Conservation (phyloP, 2,329 filamentous ascomycete species). For the Ceratocystis colombiana region DNA sequence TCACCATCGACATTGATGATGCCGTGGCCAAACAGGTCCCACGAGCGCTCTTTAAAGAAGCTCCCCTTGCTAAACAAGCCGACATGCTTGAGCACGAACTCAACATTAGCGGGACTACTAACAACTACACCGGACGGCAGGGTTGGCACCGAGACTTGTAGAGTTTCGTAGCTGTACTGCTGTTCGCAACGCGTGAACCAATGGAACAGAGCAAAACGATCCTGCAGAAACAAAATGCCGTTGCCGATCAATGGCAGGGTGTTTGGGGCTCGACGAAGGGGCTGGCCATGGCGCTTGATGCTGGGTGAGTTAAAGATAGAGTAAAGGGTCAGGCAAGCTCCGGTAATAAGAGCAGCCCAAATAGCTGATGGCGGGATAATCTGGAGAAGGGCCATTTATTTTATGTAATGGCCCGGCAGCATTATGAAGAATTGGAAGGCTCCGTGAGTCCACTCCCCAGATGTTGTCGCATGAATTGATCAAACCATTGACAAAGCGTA, state of each 20-base stretch:
- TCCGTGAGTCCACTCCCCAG: not conserved
- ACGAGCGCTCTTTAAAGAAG: conserved; percentile 50
- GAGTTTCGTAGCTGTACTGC: conserved; percentile 48
- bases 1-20: conserved; percentile 59
- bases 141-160: conserved; percentile 52
- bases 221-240: conserved; percentile 50
- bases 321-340: conserved; percentile 37
- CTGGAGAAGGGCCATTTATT: conserved; percentile 11
- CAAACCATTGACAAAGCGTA: not conserved
- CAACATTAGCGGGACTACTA: conserved; percentile 51
- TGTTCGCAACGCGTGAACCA: conserved; percentile 54
- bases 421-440: not conserved
- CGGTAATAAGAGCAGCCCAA: not conserved
- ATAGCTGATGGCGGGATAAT: conserved; percentile 7
- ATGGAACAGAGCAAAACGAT: conserved; percentile 49
- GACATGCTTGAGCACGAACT: conserved; percentile 53
- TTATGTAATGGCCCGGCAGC: not conserved
- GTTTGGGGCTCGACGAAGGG: conserved; percentile 33
- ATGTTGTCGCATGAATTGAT: not conserved
- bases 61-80: conserved; percentile 50
- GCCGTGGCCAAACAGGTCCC: conserved; percentile 55
- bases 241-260: conserved; percentile 50
- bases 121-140: conserved; percentile 54
- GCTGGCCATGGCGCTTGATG: conserved; percentile 29
- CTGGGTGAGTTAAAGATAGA: conserved; percentile 40